A percentile compares a stretch with the other conserved stretches of the same genome.
Evolutionary conservation across 2,329 filamentous ascomycete genomes (phyloP).

Genomic region (Exophiala sp.): DNA sequence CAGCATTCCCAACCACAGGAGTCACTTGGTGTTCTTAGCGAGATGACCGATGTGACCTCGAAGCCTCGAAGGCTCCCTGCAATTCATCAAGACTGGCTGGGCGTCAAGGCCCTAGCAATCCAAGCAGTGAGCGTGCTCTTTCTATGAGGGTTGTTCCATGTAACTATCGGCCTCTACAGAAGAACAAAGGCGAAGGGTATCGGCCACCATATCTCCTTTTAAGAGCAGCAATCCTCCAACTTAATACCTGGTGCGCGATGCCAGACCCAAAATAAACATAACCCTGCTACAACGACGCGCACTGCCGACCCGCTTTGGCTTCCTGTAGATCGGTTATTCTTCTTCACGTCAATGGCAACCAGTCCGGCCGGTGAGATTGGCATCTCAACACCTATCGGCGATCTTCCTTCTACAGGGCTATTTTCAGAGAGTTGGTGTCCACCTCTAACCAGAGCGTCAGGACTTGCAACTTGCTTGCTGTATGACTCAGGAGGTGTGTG

Average conservation of each 20-base stretch:
- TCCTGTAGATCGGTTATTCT: neutral
- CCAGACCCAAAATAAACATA: neutral
- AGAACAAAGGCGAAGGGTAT: neutral
- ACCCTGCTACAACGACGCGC: constrained; percentile 1
- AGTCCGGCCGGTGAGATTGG: neutral
- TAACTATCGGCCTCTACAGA: neutral
- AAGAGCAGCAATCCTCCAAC: neutral
- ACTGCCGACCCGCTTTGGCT: constrained; percentile 2
- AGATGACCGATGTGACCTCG: neutral
- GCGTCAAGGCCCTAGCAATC: neutral
- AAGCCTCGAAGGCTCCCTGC: too few species aligned
- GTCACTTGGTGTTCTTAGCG: neutral
- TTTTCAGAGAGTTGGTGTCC: neutral
- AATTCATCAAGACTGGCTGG: neutral
- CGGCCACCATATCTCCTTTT: too few species aligned
- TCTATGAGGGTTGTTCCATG: neutral
- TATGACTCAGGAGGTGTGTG: neutral
- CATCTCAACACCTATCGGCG: neutral
- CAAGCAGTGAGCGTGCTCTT: neutral
- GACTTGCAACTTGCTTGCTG: too few species aligned
- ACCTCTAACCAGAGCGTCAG: too few species aligned
- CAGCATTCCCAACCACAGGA: neutral
- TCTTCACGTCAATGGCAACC: neutral
- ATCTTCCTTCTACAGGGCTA: neutral
- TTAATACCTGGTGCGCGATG: neutral